Evolutionary conservation across 106 monocot species (phyloP).

Genomic region (Narthecium ossifragum): DNA sequence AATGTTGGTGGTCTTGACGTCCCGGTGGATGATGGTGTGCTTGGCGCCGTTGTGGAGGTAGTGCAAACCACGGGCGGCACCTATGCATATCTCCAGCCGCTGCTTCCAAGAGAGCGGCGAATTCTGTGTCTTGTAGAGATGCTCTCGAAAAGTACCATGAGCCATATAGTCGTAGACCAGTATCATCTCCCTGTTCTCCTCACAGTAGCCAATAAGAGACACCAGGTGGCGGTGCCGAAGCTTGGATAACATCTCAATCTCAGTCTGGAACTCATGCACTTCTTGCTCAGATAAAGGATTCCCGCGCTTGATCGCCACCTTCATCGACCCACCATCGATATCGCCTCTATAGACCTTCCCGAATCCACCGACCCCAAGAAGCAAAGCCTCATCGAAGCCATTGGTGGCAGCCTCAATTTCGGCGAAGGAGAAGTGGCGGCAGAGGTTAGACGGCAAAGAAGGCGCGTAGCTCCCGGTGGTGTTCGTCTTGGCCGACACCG

Average conservation of each 20-base stretch:
- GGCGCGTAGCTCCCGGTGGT: constrained; percentile 68
- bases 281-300: constrained; percentile 71
- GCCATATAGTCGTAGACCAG: constrained; percentile 83
- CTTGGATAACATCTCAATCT: constrained; percentile 90
- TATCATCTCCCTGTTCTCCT: constrained; percentile 83
- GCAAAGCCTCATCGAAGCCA: constrained; percentile 63
- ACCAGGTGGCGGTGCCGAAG: constrained; percentile 86
- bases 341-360: constrained; percentile 69
- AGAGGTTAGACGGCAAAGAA: constrained; percentile 63
- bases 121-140: constrained; percentile 66
- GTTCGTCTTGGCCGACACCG: constrained; percentile 57
- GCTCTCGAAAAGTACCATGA: constrained; percentile 61
- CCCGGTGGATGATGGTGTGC: constrained; percentile 76
- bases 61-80: constrained; percentile 72
- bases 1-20: constrained; percentile 91
- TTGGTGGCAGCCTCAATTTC: constrained; percentile 77
- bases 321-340: constrained; percentile 36
- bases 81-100: constrained; percentile 86
- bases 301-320: constrained; percentile 78
- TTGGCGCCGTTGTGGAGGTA: constrained; percentile 89
- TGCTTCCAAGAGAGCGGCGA: constrained; percentile 78
- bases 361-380: constrained; percentile 80
- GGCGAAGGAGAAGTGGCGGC: constrained; percentile 68
- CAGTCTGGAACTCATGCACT: constrained; percentile 70
- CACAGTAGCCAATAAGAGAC: constrained; percentile 80